Base-by-base conservation (phyloP, 192 early-diverging fungal species). In the Coemansia sp. region DNA sequence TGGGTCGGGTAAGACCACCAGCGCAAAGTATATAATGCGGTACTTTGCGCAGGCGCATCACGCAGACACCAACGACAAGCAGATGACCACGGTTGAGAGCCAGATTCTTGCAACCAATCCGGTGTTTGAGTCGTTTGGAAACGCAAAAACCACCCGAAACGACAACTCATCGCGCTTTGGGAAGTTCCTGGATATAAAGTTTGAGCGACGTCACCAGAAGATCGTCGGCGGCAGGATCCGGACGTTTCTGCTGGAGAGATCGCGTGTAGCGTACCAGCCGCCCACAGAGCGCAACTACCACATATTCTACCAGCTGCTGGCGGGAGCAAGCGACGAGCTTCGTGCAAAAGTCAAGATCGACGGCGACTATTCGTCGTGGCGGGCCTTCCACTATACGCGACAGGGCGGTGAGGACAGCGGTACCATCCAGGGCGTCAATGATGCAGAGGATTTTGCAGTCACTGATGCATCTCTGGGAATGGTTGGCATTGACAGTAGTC, bases 1-100 rank as follows among this genome's bases (percentile, higher is more conserved):
- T 70, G 93, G 94, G 79, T 97, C 97, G 23, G 97, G 97, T 76
- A 99, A 99, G 70, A 99, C 97, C 23, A 93, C 92, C 49, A 92
- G 88, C 71, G 96, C 97, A 23, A 96, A 96, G 68, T 98, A 93
- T 81, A 94, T 99, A 61, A 99, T 99, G 96, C 85, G 95, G 48
- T 98, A 98, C 78, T 97, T 97, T 90, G 89, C 89, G 15, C 88
- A 89, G 43, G 91, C 89, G 44, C 90, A 92, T 67, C 90, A 92
- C 49, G 83, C 86, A 44, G 89, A 87, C 50, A 72, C 75, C 42
- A 72, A 70, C 44, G 78, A 70, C 65, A 41, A 70, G 70, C 65
- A 80, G 52, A 76, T 74, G 54, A 57, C 71, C 48, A 86, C 84
- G 54, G 66, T 81, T 60, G 74, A 76, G 67, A 58, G 72, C 74